Evolutionary conservation across 768 basidiomycete genomes (phyloP).

Genomic region (Leccinellum rugosiceps): DNA sequence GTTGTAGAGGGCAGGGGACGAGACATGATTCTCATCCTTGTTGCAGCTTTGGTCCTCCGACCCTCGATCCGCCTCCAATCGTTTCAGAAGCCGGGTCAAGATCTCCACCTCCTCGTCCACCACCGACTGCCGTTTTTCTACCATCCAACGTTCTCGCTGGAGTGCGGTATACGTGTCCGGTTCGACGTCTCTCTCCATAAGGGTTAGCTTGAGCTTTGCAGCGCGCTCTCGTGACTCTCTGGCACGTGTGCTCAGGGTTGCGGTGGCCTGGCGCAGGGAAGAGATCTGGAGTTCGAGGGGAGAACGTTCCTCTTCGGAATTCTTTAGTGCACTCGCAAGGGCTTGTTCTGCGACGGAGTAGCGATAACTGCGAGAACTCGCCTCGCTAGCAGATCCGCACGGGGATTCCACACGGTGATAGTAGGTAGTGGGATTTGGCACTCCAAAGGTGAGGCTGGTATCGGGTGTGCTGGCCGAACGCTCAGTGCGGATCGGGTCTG

Average conservation of each 20-base stretch:
- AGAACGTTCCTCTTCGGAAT: slow-evolving; percentile 34
- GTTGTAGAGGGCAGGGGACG: slow-evolving; percentile 17
- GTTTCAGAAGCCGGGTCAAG: slow-evolving; percentile 35
- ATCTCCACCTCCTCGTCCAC: slow-evolving; percentile 36
- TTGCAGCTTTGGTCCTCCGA: slow-evolving; percentile 7
- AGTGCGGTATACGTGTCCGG: slow-evolving; percentile 36
- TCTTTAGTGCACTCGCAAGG: slow-evolving; percentile 35
- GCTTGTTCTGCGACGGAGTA: slow-evolving; percentile 45
- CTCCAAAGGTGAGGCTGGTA: slow-evolving; percentile 14
- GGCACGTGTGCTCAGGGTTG: slow-evolving; percentile 42
- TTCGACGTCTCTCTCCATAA: slow-evolving; percentile 38
- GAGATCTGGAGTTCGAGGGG: slow-evolving; percentile 46
- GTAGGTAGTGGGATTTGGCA: slow-evolving; percentile 12
- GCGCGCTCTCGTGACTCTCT: slow-evolving; percentile 43
- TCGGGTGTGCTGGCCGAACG: slow-evolving; percentile 22
- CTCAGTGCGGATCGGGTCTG: slow-evolving; percentile 13
- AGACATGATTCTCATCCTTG: slow-evolving; percentile 16
- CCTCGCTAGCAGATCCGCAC: slow-evolving; percentile 28
- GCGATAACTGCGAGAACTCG: slow-evolving; percentile 34
- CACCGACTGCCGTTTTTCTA: slow-evolving; percentile 41
- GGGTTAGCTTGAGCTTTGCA: slow-evolving; percentile 36
- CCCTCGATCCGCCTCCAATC: slow-evolving; percentile 28
- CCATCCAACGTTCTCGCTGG: slow-evolving; percentile 49
- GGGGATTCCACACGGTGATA: slow-evolving; percentile 13
- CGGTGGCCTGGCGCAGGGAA: slow-evolving; percentile 43